Conservation (phyloP, 2,329 filamentous ascomycete genomes). For the Apiospora malaysiana region DNA sequence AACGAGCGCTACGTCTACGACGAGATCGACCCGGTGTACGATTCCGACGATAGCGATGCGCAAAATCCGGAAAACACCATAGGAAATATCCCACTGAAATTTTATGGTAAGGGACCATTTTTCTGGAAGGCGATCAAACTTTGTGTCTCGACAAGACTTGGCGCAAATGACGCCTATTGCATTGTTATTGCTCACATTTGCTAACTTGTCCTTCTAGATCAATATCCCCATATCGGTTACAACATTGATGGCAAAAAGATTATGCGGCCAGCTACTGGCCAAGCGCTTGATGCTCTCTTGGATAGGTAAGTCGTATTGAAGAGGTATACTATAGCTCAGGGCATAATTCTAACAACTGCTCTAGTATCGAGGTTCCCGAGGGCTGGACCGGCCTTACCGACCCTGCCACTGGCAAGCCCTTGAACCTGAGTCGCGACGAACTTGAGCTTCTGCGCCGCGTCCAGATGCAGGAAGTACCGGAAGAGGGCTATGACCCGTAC, state of each 20-base stretch:
- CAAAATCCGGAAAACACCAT: conserved; percentile 86
- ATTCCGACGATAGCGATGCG: conserved; percentile 91
- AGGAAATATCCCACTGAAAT: conserved; percentile 89
- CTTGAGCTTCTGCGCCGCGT: conserved; percentile 86
- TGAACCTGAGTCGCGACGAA: conserved; percentile 87
- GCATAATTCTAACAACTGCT: background rate
- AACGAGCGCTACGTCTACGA: conserved; percentile 89
- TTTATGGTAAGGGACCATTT: conserved; percentile 71
- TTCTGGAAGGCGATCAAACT: background rate
- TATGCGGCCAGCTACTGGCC: conserved; percentile 90
- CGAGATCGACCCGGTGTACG: conserved; percentile 93
- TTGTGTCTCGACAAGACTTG: background rate
- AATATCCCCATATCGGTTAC: conserved; percentile 97
- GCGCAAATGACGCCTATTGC: background rate
- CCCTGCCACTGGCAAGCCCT: conserved; percentile 88
- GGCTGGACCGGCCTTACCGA: conserved; percentile 97
- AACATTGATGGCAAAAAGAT: conserved; percentile 99
- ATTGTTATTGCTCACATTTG: background rate
- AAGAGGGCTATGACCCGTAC: conserved; percentile 91
- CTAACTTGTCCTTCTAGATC: conserved; percentile 38
- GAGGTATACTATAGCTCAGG: background rate
- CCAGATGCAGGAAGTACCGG: conserved; percentile 85
- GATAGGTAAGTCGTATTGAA: conserved; percentile 57
- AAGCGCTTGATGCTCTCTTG: conserved; percentile 89
- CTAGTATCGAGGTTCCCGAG: conserved; percentile 90